Conservation (phyloP, 805 yeast species). For the Pichia pseudocactophila region DNA sequence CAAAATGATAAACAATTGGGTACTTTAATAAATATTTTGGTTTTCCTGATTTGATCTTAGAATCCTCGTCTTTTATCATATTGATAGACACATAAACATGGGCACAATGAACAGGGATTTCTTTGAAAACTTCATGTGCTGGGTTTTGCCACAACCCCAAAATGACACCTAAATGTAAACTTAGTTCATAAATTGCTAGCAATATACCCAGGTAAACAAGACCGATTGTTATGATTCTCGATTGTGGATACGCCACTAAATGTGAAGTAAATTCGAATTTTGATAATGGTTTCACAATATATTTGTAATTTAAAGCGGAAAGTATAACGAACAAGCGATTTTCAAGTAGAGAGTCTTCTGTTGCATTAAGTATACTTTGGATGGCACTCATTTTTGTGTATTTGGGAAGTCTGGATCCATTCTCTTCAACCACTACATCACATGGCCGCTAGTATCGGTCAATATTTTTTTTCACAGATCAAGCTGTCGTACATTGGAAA, state of each 20-base stretch:
- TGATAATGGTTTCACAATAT: slow-evolving; percentile 11
- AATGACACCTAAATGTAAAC: slow-evolving; percentile 18
- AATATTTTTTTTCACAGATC: too few relatives aligned
- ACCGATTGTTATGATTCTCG: slow-evolving; percentile 20
- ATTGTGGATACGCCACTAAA: slow-evolving; percentile 17
- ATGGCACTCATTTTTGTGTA: too few relatives aligned
- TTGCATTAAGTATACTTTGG: not conserved
- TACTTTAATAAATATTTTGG: slow-evolving; percentile 17
- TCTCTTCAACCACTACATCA: too few relatives aligned
- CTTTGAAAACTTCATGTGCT: slow-evolving; percentile 50
- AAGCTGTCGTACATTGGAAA: too few relatives aligned
- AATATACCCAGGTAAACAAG: slow-evolving; percentile 19
- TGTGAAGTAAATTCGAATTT: slow-evolving; percentile 17
- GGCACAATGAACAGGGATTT: slow-evolving; percentile 72
- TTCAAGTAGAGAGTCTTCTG: not conserved
- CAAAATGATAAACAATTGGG: slow-evolving; percentile 55
- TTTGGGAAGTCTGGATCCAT: too few relatives aligned
- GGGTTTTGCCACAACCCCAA: slow-evolving; percentile 24
- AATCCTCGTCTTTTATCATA: slow-evolving; percentile 17
- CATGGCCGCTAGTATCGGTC: too few relatives aligned
- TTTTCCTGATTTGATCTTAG: slow-evolving; percentile 10
- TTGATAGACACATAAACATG: slow-evolving; percentile 53
- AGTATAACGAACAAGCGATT: slow-evolving; percentile 3
- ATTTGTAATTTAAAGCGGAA: slow-evolving; percentile 8
- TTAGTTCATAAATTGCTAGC: slow-evolving; percentile 19